Conservation (phyloP, 2,329 filamentous ascomycete species). For the Fusarium sp. region DNA sequence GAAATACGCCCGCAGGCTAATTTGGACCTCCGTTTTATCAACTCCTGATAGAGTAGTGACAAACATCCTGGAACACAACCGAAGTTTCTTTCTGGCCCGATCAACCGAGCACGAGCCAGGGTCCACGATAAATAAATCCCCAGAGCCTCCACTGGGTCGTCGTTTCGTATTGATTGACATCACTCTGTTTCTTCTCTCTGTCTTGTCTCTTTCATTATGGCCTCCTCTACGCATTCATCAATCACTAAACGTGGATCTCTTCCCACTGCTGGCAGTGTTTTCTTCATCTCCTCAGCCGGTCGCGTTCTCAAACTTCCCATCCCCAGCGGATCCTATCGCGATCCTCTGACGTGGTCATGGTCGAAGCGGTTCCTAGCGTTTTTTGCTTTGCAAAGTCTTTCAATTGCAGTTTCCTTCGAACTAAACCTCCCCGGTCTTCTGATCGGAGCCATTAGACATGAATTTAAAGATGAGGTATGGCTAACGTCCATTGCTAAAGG, state of each 20-base stretch:
- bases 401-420: conserved; percentile 17
- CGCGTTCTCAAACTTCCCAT: conserved; percentile 37
- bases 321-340: conserved; percentile 32
- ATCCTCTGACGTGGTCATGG: conserved; percentile 39
- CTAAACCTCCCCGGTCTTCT: conserved; percentile 30
- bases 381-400: conserved; percentile 20
- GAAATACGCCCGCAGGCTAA: background rate
- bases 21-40: background rate
- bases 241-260: conserved; percentile 21
- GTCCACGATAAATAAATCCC: conserved; percentile 9
- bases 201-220: conserved; percentile 3
- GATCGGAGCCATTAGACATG: background rate
- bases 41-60: too few relatives aligned
- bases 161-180: background rate
- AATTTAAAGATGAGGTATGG: conserved; percentile 16
- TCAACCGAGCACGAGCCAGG: too few relatives aligned
- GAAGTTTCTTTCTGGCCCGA: background rate
- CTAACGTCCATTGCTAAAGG: fast-evolving
- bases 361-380: conserved; percentile 25
- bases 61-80: background rate
- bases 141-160: background rate
- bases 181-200: too few relatives aligned
- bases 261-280: conserved; percentile 45
- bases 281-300: conserved; percentile 40
- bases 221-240: background rate